A percentile compares a stretch with the other conserved stretches of the same genome.
Evolutionary conservation across 73 alveolate genomes (phyloP).

Genomic region (Breviolum minutum): DNA sequence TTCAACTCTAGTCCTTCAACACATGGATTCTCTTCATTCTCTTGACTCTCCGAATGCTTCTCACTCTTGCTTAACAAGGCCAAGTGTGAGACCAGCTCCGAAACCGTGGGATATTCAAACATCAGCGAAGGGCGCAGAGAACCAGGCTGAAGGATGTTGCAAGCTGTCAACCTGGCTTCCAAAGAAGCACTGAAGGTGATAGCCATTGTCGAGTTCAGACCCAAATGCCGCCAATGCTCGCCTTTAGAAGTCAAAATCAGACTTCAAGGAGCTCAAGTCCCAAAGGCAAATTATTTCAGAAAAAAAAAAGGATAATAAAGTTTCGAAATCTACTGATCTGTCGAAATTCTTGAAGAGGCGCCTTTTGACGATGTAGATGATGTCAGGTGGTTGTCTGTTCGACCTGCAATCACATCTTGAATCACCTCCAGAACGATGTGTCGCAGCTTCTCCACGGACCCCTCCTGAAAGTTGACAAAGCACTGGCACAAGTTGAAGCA

Average conservation of each 20-base stretch:
- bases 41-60: too few species aligned
- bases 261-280: not conserved
- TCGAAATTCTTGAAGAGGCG: not conserved
- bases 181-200: slow-evolving; percentile 18
- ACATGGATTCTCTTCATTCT: too few species aligned
- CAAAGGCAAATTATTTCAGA: not conserved
- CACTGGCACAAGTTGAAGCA: not conserved
- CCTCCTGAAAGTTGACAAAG: not conserved
- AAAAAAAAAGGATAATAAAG: too few species aligned
- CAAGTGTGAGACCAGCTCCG: slow-evolving; percentile 19
- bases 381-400: not conserved
- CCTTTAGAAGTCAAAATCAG: not conserved
- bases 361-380: not conserved
- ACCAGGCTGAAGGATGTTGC: not conserved
- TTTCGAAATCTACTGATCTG: too few species aligned
- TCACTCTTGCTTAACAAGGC: not conserved
- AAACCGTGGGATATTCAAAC: slow-evolving; percentile 9
- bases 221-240: slow-evolving; percentile 86
- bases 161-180: not conserved
- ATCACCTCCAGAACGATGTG: slow-evolving; percentile 57
- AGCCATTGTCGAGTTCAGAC: slow-evolving; percentile 75
- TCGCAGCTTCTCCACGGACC: slow-evolving; percentile 11
- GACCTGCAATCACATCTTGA: slow-evolving; percentile 23
- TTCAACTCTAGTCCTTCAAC: too few species aligned
- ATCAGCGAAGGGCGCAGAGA: not conserved